A percentile compares a stretch with the other conserved stretches of the same genome.
These are phyloP conservation scores for Teunomyces stri DNA, from an alignment of 805 yeast genomes.

Conservation along the genomic window DNA sequence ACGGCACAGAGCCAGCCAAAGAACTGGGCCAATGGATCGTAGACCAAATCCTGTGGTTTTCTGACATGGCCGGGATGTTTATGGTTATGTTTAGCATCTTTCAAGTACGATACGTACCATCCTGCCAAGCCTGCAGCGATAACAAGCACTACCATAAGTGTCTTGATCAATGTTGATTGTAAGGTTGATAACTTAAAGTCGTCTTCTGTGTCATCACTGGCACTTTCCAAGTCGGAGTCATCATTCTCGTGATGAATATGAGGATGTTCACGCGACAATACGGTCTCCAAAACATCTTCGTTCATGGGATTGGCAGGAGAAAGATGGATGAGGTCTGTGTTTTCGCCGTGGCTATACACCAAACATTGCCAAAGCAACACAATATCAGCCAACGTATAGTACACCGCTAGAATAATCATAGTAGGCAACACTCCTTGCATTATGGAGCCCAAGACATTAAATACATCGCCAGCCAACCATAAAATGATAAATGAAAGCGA, in stretches of 20 bases:
- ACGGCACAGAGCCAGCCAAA: slow-evolving; percentile 83
- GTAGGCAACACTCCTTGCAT: slow-evolving; percentile 91
- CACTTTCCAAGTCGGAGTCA: slow-evolving; percentile 18
- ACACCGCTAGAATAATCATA: slow-evolving; percentile 87
- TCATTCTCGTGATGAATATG: slow-evolving; percentile 14
- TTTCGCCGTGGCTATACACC: slow-evolving; percentile 64
- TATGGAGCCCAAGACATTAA: slow-evolving; percentile 88
- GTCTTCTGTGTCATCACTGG: not conserved
- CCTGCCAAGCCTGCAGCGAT: slow-evolving; percentile 80
- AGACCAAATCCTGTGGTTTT: slow-evolving; percentile 48
- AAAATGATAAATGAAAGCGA: slow-evolving; percentile 81
- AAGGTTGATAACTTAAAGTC: slow-evolving; percentile 15
- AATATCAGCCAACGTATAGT: slow-evolving; percentile 88
- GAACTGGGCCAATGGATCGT: slow-evolving; percentile 77
- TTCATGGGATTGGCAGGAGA: slow-evolving; percentile 86
- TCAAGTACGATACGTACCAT: slow-evolving; percentile 69
- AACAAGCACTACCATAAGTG: slow-evolving; percentile 63
- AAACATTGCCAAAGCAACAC: slow-evolving; percentile 81
- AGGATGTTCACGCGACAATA: slow-evolving; percentile 42
- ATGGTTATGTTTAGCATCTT: slow-evolving; percentile 35
- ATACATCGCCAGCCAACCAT: slow-evolving; percentile 93
- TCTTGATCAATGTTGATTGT: slow-evolving; percentile 23
- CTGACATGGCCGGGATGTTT: slow-evolving; percentile 27
- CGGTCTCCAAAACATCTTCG: slow-evolving; percentile 66
- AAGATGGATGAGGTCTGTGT: slow-evolving; percentile 71